These are phyloP conservation scores for Podospora didyma DNA, from an alignment of 495 filamentous ascomycete genomes.

Conservation along the genomic window DNA sequence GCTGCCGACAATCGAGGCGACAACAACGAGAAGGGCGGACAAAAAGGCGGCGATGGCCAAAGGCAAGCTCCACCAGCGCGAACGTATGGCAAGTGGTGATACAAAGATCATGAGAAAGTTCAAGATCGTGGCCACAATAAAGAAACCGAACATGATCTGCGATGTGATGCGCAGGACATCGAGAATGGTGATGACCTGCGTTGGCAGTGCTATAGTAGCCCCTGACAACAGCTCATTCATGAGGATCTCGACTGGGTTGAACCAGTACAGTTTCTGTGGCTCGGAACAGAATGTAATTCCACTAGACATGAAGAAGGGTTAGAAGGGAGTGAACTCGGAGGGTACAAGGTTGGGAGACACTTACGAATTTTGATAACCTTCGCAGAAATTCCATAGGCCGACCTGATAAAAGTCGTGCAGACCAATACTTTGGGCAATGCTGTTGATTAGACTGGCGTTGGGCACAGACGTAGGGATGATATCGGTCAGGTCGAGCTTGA, in stretches of 20 bases:
- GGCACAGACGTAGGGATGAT: conserved; percentile 75
- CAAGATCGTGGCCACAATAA: conserved; percentile 64
- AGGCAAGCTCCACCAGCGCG: conserved; percentile 45
- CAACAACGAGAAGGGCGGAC: conserved; percentile 61
- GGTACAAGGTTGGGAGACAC: conserved; percentile 5
- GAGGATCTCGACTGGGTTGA: conserved; percentile 82
- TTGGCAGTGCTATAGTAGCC: conserved; percentile 77
- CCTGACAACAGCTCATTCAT: conserved; percentile 72
- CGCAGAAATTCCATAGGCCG: conserved; percentile 51
- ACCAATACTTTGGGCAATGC: conserved; percentile 81
- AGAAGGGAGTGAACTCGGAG: not conserved
- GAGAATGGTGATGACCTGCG: conserved; percentile 65
- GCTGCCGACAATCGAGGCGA: conserved; percentile 69
- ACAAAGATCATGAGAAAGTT: conserved; percentile 54
- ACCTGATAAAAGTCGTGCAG: conserved; percentile 94
- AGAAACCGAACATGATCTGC: conserved; percentile 88
- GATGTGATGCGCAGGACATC: conserved; percentile 71
- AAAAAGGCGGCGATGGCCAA: conserved; percentile 59
- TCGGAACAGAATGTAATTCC: conserved; percentile 72
- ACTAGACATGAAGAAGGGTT: conserved; percentile 21
- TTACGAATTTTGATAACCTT: conserved; percentile 65
- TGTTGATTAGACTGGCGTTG: conserved; percentile 75
- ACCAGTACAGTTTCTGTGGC: conserved; percentile 72
- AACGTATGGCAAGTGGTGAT: conserved; percentile 37
- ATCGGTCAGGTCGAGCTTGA: conserved; percentile 75